Evolutionary conservation across 2,329 filamentous ascomycete species (phyloP).

Genomic region (Mycosphaerella sp.): DNA sequence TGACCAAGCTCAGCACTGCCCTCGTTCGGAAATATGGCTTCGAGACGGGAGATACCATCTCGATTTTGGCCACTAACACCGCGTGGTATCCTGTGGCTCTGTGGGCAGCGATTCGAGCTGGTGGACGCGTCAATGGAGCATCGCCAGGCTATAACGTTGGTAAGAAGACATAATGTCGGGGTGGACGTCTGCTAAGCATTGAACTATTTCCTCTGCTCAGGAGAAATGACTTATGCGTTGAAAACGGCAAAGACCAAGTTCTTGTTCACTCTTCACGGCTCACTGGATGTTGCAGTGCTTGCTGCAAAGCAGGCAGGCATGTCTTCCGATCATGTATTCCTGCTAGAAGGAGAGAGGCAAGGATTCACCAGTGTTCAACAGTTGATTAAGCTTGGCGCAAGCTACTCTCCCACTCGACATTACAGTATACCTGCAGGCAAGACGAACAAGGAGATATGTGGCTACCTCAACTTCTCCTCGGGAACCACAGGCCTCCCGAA

Average conservation of each 20-base stretch:
- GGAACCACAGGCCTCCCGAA: constrained; percentile 44
- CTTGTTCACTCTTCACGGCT: constrained; percentile 49
- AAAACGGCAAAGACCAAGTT: constrained; percentile 51
- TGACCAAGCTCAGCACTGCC: constrained; percentile 53
- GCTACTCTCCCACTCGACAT: constrained; percentile 37
- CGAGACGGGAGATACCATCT: constrained; percentile 48
- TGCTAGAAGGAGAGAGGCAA: constrained; percentile 47
- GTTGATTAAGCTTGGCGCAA: constrained; percentile 37
- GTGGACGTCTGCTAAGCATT: neutral
- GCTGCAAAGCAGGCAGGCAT: constrained; percentile 50
- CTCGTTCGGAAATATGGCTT: constrained; percentile 51
- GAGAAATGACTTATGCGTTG: constrained; percentile 57
- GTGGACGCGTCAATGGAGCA: constrained; percentile 54
- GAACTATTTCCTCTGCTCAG: neutral
- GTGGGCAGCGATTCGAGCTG: constrained; percentile 47
- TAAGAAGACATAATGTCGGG: neutral
- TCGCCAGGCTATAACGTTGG: constrained; percentile 59
- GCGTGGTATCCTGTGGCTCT: constrained; percentile 62
- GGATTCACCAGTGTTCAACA: constrained; percentile 44
- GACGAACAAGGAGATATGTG: constrained; percentile 47
- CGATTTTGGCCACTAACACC: constrained; percentile 56
- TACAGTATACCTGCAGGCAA: constrained; percentile 47
- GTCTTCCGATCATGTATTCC: constrained; percentile 44
- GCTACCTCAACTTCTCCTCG: constrained; percentile 46
- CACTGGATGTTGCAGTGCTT: constrained; percentile 47